phyloP scores from a whole-genome alignment of 768 basidiomycete species.

The Lactarius hatsudake region DNA sequence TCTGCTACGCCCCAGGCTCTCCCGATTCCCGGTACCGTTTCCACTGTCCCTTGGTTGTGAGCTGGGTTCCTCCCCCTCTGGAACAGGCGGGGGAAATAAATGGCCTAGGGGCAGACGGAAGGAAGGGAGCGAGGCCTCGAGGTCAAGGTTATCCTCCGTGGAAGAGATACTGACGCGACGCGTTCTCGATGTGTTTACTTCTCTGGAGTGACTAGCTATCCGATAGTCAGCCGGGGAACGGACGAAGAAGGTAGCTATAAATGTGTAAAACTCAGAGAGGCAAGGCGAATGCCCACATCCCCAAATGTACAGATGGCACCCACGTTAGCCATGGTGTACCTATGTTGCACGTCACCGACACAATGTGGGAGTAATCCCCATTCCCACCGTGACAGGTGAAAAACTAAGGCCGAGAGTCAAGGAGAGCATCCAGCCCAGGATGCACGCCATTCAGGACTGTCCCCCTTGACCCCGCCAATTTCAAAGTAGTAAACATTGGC shows the following conservation, averaged over 20 bases:
- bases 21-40: conserved; percentile 2
- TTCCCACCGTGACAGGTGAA: background rate
- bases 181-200: conserved; percentile 11
- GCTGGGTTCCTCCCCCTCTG: conserved; percentile 21
- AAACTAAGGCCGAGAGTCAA: background rate
- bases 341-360: background rate
- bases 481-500: background rate
- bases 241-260: background rate
- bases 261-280: background rate
- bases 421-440: background rate
- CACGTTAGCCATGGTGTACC: conserved; percentile 5
- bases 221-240: conserved; percentile 5
- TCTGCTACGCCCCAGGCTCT: conserved; percentile 21
- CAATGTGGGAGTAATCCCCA: background rate
- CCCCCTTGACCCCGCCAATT: background rate
- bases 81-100: conserved; percentile 22
- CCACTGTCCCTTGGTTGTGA: conserved; percentile 2
- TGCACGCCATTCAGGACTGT: background rate
- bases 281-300: background rate
- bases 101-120: conserved; percentile 13
- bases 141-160: conserved; percentile 29
- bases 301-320: background rate
- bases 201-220: conserved; percentile 28
- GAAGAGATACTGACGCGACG: conserved; percentile 28
- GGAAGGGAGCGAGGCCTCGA: conserved; percentile 32